Evolutionary conservation across 1,284 basidiomycete species (phyloP), one percentile per base, ranked within the genome.

Genomic region (Anthracocystis panici-leucophaei): DNA sequence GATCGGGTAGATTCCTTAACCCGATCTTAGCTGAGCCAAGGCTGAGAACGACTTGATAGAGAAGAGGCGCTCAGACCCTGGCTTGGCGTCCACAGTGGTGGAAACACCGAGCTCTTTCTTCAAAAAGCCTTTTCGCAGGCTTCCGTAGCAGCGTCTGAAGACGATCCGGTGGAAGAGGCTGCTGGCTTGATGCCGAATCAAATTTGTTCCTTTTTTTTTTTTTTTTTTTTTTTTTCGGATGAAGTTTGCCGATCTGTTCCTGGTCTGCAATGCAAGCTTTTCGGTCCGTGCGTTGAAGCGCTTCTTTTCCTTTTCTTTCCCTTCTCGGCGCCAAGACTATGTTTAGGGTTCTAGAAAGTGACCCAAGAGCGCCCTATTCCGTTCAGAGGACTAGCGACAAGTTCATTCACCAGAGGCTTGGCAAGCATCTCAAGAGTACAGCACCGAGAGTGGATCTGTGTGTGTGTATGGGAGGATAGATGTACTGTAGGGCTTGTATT

Each of bases 261-360:
- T 25, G 35, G 35, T 27, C 46, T 29, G 46, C 46, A 8, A 8
- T 49, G 27, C 29, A 20, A 27, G 27, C 5, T 25, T 16, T 25
- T 46, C 48, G 48, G 48, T 29, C 48, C 48, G 48, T 49, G 48
- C 48, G 48, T 49, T 10, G 20, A 18, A 21, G 31, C 18, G 48
- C 48, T 29, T 49, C 12, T 20, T 31, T 18, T 46, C 25, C 9
- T 48, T 46, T 25, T 27, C 14, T 21, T 46, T n/a, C 12, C 27
- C 16, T 10, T 29, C 29, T 49, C 48, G 18, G 48, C 27, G 48
- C 48, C 48, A 49, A 49, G 48, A 49, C 18, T 4, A 8, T 7
- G 16, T 31, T 49, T 49, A 49, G 48, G 48, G 48, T 18, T n/a
- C 48, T 49, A 29, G 18, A 18, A n/a, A 49, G 29, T 12, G 11